phyloP scores from a whole-genome alignment of 2,329 filamentous ascomycete genomes.

The Xylogone sp. region DNA sequence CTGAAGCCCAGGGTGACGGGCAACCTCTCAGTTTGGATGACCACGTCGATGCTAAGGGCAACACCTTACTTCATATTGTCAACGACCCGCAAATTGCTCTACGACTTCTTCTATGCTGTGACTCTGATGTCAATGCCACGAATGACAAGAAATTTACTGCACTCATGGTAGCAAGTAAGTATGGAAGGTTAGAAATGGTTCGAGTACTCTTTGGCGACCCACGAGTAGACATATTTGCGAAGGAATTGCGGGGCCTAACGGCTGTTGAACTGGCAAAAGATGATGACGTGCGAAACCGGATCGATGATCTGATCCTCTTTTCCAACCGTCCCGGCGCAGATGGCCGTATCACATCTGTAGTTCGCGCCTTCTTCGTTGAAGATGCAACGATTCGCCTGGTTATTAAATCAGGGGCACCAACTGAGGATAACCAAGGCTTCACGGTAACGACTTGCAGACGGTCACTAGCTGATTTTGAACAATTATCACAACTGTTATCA shows the following conservation, averaged over 20 bases:
- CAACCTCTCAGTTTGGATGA: constrained; percentile 85
- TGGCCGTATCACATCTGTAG: constrained; percentile 84
- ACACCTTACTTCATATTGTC: constrained; percentile 92
- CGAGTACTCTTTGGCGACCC: constrained; percentile 82
- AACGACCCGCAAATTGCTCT: constrained; percentile 76
- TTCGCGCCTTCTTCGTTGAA: constrained; percentile 94
- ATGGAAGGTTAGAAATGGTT: constrained; percentile 91
- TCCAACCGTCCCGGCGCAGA: constrained; percentile 68
- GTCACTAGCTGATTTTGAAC: constrained; percentile 86
- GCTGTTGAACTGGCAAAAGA: constrained; percentile 97
- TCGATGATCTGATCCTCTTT: constrained; percentile 88
- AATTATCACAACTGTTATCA: constrained; percentile 75
- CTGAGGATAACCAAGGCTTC: constrained; percentile 70
- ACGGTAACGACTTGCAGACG: constrained; percentile 93
- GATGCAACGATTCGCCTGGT: constrained; percentile 91
- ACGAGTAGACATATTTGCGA: constrained; percentile 78
- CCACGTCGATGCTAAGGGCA: constrained; percentile 88
- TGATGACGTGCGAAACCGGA: constrained; percentile 92
- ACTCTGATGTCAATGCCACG: constrained; percentile 91
- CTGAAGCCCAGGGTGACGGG: constrained; percentile 69
- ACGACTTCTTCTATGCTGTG: constrained; percentile 75
- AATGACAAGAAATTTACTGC: constrained; percentile 96
- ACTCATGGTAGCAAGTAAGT: constrained; percentile 98
- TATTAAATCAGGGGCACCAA: constrained; percentile 87
- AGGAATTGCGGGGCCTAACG: constrained; percentile 83